These are phyloP conservation scores for Calonectria naviculata DNA, from an alignment of 2,329 filamentous ascomycete genomes.

Conservation along the genomic window DNA sequence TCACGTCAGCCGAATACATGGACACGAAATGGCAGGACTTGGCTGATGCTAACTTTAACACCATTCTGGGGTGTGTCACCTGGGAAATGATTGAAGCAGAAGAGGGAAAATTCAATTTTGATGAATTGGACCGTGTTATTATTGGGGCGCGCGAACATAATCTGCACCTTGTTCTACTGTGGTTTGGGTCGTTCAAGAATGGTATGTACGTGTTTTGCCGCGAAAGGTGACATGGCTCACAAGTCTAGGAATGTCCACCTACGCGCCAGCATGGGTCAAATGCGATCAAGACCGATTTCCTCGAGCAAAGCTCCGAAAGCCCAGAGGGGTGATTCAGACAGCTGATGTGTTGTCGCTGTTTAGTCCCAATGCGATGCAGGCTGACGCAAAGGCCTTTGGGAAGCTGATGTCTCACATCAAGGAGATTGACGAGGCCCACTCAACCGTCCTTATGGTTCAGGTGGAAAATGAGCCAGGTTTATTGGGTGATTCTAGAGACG, in stretches of 20 bases:
- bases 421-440: slow-evolving; percentile 50
- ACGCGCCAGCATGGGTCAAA: slow-evolving; percentile 41
- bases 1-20: slow-evolving; percentile 39
- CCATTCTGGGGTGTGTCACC: slow-evolving; percentile 46
- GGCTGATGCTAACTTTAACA: slow-evolving; percentile 45
- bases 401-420: slow-evolving; percentile 46
- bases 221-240: neutral
- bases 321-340: slow-evolving; percentile 36
- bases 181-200: slow-evolving; percentile 47
- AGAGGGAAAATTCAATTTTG: slow-evolving; percentile 46
- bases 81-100: slow-evolving; percentile 49
- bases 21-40: slow-evolving; percentile 40
- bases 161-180: slow-evolving; percentile 42
- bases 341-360: slow-evolving; percentile 43
- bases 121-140: slow-evolving; percentile 45
- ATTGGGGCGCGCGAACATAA: slow-evolving; percentile 39
- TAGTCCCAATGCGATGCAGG: neutral
- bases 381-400: slow-evolving; percentile 39
- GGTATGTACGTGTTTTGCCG: slow-evolving; percentile 25
- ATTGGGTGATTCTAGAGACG: slow-evolving; percentile 59
- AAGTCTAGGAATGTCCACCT: slow-evolving; percentile 38
- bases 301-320: slow-evolving; percentile 40
- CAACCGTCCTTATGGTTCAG: slow-evolving; percentile 63
- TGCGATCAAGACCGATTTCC: slow-evolving; percentile 40
- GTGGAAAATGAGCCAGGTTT: slow-evolving; percentile 63